phyloP scores from a whole-genome alignment of 805 yeast genomes.

The Alloascoidea hylecoeti region DNA sequence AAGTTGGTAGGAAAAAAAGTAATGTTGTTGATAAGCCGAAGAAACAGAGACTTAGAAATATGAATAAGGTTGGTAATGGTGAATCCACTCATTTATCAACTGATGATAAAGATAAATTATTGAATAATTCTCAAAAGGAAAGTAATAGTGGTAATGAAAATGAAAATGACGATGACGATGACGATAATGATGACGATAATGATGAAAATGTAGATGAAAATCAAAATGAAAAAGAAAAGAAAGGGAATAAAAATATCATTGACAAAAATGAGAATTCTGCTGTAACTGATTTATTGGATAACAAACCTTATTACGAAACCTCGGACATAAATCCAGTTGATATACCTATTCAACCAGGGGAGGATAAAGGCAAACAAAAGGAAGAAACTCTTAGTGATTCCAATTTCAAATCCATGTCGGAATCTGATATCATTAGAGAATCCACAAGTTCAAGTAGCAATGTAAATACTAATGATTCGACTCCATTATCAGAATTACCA shows the following conservation, averaged over 20 bases:
- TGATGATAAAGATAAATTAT: neutral
- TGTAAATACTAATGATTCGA: neutral
- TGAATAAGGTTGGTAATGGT: too few species aligned
- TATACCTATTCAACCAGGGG: neutral
- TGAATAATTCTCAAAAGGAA: constrained; percentile 5
- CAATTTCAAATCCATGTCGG: neutral
- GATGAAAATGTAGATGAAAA: constrained; percentile 5
- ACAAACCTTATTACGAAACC: too few species aligned
- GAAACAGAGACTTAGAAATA: constrained; percentile 6
- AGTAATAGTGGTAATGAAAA: constrained; percentile 5
- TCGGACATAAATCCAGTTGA: neutral
- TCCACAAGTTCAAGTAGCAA: neutral
- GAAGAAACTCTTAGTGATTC: neutral
- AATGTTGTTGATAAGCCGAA: constrained; percentile 5
- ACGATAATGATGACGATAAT: constrained; percentile 5
- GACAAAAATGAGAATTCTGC: constrained; percentile 4
- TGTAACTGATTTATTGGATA: too few species aligned
- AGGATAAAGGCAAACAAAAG: neutral
- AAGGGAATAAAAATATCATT: constrained; percentile 5
- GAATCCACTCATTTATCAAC: neutral
- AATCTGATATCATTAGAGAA: neutral
- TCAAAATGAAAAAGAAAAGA: constrained; percentile 4
- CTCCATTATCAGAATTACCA: constrained; percentile 13
- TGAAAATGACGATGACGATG: constrained; percentile 4
- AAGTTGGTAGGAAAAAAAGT: constrained; percentile 8